Evolutionary conservation across 495 filamentous ascomycete genomes (phyloP).

Genomic region (Lepidopterella palustris): DNA sequence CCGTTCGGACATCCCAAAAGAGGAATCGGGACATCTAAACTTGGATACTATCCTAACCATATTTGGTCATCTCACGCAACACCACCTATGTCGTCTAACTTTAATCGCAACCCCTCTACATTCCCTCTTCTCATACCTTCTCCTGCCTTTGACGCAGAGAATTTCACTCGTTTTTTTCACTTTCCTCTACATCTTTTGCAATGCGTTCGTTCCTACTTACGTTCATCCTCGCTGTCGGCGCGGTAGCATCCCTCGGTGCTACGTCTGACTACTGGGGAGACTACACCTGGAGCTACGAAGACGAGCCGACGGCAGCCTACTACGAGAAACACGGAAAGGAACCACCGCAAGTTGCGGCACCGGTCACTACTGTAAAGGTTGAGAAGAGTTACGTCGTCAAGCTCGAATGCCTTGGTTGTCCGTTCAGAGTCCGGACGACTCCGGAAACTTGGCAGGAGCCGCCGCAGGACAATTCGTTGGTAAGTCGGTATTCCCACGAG

Average conservation of each 20-base stretch:
- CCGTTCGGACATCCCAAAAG: no score
- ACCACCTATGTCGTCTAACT: no score
- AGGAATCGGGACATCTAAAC: no score
- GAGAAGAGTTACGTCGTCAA: constrained; percentile 17
- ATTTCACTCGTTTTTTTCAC: no score
- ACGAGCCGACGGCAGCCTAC: constrained; percentile 14
- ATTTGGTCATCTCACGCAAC: no score
- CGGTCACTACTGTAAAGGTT: constrained; percentile 6
- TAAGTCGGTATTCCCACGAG: neutral
- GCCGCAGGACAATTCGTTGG: constrained; percentile 17
- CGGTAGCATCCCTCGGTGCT: neutral
- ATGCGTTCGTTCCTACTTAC: constrained; percentile 3
- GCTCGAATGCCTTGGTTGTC: constrained; percentile 19
- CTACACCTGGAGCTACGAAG: constrained; percentile 13
- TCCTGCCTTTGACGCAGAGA: no score
- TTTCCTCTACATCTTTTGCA: no score
- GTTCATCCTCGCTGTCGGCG: neutral
- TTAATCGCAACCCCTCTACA: no score
- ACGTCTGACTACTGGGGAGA: constrained; percentile 1
- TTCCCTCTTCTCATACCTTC: no score
- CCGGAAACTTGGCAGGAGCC: constrained; percentile 14
- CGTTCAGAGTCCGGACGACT: constrained; percentile 10
- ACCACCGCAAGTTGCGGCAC: constrained; percentile 9
- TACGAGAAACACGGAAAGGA: constrained; percentile 9
- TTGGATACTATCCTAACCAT: no score